Conservation (phyloP, 768 basidiomycete genomes). For the Hirschioporus abietinus region DNA sequence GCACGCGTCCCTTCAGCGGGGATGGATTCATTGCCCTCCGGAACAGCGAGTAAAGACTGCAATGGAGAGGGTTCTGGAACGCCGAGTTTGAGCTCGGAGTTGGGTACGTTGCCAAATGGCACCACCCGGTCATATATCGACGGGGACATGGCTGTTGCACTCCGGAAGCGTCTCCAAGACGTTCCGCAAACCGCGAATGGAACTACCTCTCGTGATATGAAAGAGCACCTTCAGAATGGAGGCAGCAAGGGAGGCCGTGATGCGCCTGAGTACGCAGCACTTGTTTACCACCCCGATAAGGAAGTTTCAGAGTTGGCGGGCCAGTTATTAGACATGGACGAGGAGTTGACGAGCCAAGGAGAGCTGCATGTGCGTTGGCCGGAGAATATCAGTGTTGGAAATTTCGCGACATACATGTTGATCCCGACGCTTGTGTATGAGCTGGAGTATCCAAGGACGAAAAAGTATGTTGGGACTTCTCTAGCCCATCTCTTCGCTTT, state of each 20-base stretch:
- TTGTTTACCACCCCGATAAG: slow-evolving; percentile 62
- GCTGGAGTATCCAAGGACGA: slow-evolving; percentile 91
- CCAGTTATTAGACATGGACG: slow-evolving; percentile 70
- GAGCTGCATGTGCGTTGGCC: slow-evolving; percentile 71
- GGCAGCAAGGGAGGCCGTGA: slow-evolving; percentile 13
- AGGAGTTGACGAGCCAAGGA: slow-evolving; percentile 60
- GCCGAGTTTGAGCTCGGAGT: slow-evolving; percentile 28
- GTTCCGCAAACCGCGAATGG: slow-evolving; percentile 25
- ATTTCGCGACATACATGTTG: slow-evolving; percentile 82
- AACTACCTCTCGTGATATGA: neutral
- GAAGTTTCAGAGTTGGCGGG: slow-evolving; percentile 64
- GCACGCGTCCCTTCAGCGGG: slow-evolving; percentile 31
- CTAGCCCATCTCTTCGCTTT: neutral
- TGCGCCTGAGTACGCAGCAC: slow-evolving; percentile 33
- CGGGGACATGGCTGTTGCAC: slow-evolving; percentile 41
- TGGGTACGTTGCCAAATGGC: slow-evolving; percentile 38
- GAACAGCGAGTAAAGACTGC: slow-evolving; percentile 25
- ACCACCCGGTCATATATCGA: slow-evolving; percentile 50
- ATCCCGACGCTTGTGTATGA: slow-evolving; percentile 95
- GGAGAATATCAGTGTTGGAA: slow-evolving; percentile 71
- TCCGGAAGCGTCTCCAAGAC: slow-evolving; percentile 53
- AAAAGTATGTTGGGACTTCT: slow-evolving; percentile 44
- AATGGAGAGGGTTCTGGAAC: slow-evolving; percentile 19
- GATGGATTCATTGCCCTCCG: slow-evolving; percentile 18
- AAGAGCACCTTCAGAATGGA: neutral